Percentiles rank a stretch among this genome's conserved stretches.
Conservation (phyloP, 108 stramenopile species). For the Stephanodiscus triporus region DNA sequence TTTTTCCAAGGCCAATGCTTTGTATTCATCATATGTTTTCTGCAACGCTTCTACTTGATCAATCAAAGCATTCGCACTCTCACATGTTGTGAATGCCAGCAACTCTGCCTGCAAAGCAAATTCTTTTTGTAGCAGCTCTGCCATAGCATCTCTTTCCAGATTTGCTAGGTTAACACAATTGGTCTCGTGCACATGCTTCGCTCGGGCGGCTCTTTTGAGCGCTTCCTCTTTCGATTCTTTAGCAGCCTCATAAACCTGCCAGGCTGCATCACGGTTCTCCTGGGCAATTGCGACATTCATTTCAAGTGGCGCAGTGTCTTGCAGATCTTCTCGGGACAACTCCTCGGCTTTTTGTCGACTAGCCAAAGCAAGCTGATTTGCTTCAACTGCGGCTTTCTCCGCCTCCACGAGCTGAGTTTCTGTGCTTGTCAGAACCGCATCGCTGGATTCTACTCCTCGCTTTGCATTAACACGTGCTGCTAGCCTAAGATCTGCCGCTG, state of each 20-base stretch:
- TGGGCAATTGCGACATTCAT: slow-evolving; percentile 44
- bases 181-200: slow-evolving; percentile 60
- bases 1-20: slow-evolving; percentile 54
- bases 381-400: slow-evolving; percentile 62
- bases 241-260: slow-evolving; percentile 55
- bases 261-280: slow-evolving; percentile 36
- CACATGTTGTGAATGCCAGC: slow-evolving; percentile 63
- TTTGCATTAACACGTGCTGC: slow-evolving; percentile 68
- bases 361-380: slow-evolving; percentile 53
- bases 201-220: slow-evolving; percentile 51
- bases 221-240: slow-evolving; percentile 53
- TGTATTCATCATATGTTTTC: slow-evolving; percentile 38
- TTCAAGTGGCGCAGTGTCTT: slow-evolving; percentile 40
- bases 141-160: slow-evolving; percentile 60
- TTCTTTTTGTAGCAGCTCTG: slow-evolving; percentile 45
- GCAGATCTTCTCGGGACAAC: slow-evolving; percentile 41
- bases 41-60: slow-evolving; percentile 48
- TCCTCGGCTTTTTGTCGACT: slow-evolving; percentile 59
- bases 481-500: slow-evolving; percentile 73
- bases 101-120: slow-evolving; percentile 53
- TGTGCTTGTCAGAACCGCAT: slow-evolving; percentile 55
- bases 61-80: slow-evolving; percentile 49
- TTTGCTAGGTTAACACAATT: slow-evolving; percentile 43
- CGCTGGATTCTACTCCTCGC: slow-evolving; percentile 55
- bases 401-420: slow-evolving; percentile 74